A percentile compares a stretch with the other conserved stretches of the same genome.
These are phyloP conservation scores for Picocystis sp. DNA, from an alignment of 163 green algal genomes.

Conservation along the genomic window DNA sequence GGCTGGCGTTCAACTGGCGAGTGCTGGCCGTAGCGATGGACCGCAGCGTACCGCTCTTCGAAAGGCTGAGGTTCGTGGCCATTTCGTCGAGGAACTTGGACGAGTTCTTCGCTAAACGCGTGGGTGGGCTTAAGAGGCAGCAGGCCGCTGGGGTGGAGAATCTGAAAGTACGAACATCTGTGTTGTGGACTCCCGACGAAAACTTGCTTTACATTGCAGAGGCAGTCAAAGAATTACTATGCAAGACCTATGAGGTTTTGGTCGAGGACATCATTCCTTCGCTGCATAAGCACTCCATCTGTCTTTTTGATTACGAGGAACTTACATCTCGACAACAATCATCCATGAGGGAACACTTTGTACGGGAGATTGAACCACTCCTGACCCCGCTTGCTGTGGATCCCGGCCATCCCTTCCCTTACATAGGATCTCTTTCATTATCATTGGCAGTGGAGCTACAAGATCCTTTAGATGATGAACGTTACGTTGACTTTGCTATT, in stretches of 20 bases:
- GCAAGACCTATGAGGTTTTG: too few relatives aligned
- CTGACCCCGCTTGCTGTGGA: constrained; percentile 37
- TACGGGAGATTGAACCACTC: constrained; percentile 25
- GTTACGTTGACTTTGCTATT: constrained; percentile 10
- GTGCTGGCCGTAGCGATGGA: constrained; percentile 23
- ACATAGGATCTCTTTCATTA: constrained; percentile 23
- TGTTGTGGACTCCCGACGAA: constrained; percentile 1
- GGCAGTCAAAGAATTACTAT: neutral
- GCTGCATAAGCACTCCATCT: too few relatives aligned
- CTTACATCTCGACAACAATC: neutral
- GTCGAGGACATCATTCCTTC: too few relatives aligned
- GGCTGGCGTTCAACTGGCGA: constrained; percentile 42
- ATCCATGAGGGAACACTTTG: constrained; percentile 16
- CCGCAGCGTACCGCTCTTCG: constrained; percentile 25
- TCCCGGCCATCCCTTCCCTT: constrained; percentile 42
- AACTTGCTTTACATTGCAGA: neutral
- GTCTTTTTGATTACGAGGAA: neutral
- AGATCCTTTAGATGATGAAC: neutral
- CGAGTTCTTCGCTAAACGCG: constrained; percentile 44
- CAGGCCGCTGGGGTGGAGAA: constrained; percentile 23
- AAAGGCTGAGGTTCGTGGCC: constrained; percentile 33
- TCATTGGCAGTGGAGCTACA: constrained; percentile 27
- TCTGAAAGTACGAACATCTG: constrained; percentile 13
- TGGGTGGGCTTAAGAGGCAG: constrained; percentile 40
- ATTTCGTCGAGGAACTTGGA: constrained; percentile 38